These are phyloP conservation scores for Suhomyces sp. DNA, from an alignment of 805 yeast genomes.

Conservation along the genomic window DNA sequence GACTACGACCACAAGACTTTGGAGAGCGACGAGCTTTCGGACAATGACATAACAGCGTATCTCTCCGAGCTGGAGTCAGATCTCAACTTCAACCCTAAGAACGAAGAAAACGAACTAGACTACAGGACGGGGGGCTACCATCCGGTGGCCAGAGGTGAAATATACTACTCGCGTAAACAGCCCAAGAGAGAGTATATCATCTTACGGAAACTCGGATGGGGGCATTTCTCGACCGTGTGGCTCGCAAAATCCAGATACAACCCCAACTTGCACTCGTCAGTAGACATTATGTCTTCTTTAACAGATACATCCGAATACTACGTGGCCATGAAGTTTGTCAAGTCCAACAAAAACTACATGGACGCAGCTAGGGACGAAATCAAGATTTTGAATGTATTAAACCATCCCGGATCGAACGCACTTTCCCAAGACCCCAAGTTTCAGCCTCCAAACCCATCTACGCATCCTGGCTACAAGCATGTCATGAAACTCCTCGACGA, in stretches of 20 bases:
- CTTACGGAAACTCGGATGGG: slow-evolving; percentile 65
- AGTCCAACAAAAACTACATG: slow-evolving; percentile 49
- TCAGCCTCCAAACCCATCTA: neutral
- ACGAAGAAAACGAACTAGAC: slow-evolving; percentile 52
- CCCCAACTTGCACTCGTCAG: slow-evolving; percentile 3
- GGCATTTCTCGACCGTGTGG: slow-evolving; percentile 74
- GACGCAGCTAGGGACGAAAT: slow-evolving; percentile 70
- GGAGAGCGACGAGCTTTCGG: slow-evolving; percentile 5
- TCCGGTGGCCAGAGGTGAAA: slow-evolving; percentile 56
- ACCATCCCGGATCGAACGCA: slow-evolving; percentile 19
- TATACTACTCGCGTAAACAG: slow-evolving; percentile 39
- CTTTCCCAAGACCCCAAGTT: neutral
- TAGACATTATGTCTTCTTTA: neutral
- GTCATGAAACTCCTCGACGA: slow-evolving; percentile 54
- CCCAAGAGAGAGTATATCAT: slow-evolving; percentile 42
- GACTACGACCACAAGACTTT: neutral
- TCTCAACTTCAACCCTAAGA: slow-evolving; percentile 23
- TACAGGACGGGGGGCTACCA: slow-evolving; percentile 65
- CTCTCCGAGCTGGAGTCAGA: slow-evolving; percentile 27
- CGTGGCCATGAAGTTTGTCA: slow-evolving; percentile 62
- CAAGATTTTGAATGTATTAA: slow-evolving; percentile 41
- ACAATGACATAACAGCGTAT: slow-evolving; percentile 12
- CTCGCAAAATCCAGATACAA: slow-evolving; percentile 39
- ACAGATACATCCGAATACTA: slow-evolving; percentile 31
- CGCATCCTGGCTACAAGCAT: slow-evolving; percentile 25